A percentile compares a stretch with the other conserved stretches of the same genome.
Evolutionary conservation across 306 rosid species (phyloP).

Genomic region (Lathyrus oleraceus): DNA sequence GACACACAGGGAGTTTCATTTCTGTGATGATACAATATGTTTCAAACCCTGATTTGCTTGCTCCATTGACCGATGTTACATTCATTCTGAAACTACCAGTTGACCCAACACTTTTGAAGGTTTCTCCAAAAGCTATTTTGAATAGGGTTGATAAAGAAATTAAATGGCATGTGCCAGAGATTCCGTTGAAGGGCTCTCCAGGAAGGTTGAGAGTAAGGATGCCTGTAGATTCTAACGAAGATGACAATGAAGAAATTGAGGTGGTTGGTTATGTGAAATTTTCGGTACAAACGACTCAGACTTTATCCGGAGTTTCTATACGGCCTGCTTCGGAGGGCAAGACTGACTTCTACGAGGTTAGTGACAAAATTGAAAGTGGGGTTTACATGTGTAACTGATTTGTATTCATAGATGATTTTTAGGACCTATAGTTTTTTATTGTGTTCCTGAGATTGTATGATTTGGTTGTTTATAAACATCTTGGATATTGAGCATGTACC

Average conservation of each 20-base stretch:
- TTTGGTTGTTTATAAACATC: constrained; percentile 61
- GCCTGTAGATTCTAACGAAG: constrained; percentile 77
- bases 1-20: constrained; percentile 81
- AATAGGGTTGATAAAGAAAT: constrained; percentile 82
- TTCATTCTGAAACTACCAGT: constrained; percentile 77
- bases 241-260: constrained; percentile 72
- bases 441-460: constrained; percentile 40
- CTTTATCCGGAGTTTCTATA: constrained; percentile 76
- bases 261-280: constrained; percentile 73
- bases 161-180: constrained; percentile 80
- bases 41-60: constrained; percentile 71
- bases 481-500: constrained; percentile 55
- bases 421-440: constrained; percentile 40
- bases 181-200: constrained; percentile 72
- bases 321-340: constrained; percentile 83
- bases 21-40: constrained; percentile 91
- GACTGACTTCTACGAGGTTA: constrained; percentile 86
- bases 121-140: constrained; percentile 88
- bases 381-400: constrained; percentile 76
- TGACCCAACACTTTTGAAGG: constrained; percentile 84
- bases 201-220: constrained; percentile 84
- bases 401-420: constrained; percentile 37
- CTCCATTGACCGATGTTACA: constrained; percentile 74
- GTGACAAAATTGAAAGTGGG: constrained; percentile 78
- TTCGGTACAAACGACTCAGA: constrained; percentile 58